Evolutionary conservation across 164 flowering plant species (phyloP), one percentile per base, ranked within the genome.

Genomic region (Litsea cubeba): DNA sequence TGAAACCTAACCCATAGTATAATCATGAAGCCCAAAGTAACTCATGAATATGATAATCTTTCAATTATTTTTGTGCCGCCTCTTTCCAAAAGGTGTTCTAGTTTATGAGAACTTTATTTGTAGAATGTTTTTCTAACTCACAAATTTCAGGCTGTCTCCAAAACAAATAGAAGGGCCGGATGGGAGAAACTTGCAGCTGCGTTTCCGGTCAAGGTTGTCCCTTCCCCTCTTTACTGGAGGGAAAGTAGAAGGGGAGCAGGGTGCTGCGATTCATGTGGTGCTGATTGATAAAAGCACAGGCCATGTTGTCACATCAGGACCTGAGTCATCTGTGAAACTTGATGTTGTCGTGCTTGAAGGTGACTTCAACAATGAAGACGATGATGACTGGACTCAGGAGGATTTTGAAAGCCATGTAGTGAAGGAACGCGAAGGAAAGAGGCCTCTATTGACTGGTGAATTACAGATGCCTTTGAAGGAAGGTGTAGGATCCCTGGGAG

Each of bases 201-300:
- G 87, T 1, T 95, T 93, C 80, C 82, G 84, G 80, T 86, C 97
- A 28, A 84, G 83, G 80, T 77, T 95, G 79, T 88, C 97, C 12
- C 93, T 90, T 24, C 95, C 98, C 49, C 90, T 95, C 54, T 95
- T 89, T 74, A 95, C 99, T 3, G 96, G 98, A 60, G 97, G 94
- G 50, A 95, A 91, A 81, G 93, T 95, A 10, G 99, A 93, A 86
- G 99, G 99, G 60, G 99, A 95, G 80, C 95, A 88, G 79, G 97
- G 98, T 65, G 82, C 96, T 54, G 88, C 94, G 60, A 86, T 95
- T 74, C 97, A 88, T 78, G 75, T 93, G 76, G 91, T 89, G 46
- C 78, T 95, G 85, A 67, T 91, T 76, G 97, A 95, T 87, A 89
- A 87, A 70, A 84, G 69, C 79, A 88, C 89, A 20, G 85, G 89